A percentile compares a stretch with the other conserved stretches of the same genome.
These are phyloP conservation scores for Byssoonygena ceratinophila DNA, from an alignment of 2,329 filamentous ascomycete genomes.

Conservation along the genomic window DNA sequence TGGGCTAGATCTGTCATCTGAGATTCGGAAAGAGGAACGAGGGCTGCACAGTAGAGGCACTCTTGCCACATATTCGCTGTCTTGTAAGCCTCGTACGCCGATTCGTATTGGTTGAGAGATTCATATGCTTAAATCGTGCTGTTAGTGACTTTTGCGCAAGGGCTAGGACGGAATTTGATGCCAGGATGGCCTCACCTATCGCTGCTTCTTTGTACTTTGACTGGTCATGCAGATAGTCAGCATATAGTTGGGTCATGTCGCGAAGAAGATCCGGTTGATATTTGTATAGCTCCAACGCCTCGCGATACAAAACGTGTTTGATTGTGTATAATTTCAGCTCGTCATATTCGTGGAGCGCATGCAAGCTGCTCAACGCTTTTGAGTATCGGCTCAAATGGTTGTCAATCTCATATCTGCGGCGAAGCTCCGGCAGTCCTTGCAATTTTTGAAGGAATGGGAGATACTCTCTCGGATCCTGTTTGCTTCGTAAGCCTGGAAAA, in stretches of 20 bases:
- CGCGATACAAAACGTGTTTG: constrained; percentile 68
- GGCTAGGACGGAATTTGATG: background rate
- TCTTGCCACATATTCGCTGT: constrained; percentile 84
- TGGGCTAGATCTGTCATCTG: constrained; percentile 59
- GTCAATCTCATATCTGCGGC: constrained; percentile 75
- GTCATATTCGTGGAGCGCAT: constrained; percentile 61
- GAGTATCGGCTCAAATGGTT: constrained; percentile 65
- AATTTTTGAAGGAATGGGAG: constrained; percentile 85
- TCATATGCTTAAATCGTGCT: constrained; percentile 55
- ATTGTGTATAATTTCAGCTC: constrained; percentile 68
- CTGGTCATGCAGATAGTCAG: constrained; percentile 60
- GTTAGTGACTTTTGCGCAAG: background rate
- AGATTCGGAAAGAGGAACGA: constrained; percentile 51
- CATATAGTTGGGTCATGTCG: constrained; percentile 66
- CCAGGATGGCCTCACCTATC: constrained; percentile 38
- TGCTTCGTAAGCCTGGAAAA: background rate
- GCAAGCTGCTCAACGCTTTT: constrained; percentile 70
- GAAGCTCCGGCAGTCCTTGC: constrained; percentile 59
- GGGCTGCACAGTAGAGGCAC: constrained; percentile 66
- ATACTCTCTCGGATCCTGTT: constrained; percentile 75
- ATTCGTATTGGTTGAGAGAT: constrained; percentile 61
- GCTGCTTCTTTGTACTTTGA: constrained; percentile 80
- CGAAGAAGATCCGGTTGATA: constrained; percentile 61
- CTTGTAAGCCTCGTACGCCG: constrained; percentile 74
- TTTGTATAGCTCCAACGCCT: constrained; percentile 69